Evolutionary conservation across 805 yeast species (phyloP).

Genomic region (Grigorovia transvaalensis): DNA sequence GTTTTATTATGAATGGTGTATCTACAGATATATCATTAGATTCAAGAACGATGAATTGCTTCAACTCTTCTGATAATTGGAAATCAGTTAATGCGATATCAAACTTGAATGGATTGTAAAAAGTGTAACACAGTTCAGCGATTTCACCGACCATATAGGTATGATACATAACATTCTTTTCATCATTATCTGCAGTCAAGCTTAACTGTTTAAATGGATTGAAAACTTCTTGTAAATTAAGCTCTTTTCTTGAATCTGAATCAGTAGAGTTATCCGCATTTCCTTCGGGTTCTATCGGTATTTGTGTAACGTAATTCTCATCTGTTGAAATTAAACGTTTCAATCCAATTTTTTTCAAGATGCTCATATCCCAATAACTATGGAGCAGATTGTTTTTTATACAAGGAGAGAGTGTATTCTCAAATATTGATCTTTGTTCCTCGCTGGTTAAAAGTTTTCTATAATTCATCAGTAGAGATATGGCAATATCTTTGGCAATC

Average conservation of each 20-base stretch:
- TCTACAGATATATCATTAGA: constrained; percentile 8
- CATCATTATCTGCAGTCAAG: constrained; percentile 5
- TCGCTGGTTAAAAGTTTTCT: constrained; percentile 41
- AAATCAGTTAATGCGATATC: constrained; percentile 51
- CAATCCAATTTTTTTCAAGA: constrained; percentile 44
- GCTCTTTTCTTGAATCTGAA: constrained; percentile 5
- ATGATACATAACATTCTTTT: background rate
- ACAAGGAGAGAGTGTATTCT: constrained; percentile 19
- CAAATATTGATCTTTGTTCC: constrained; percentile 43
- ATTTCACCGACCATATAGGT: constrained; percentile 47
- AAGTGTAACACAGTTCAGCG: constrained; percentile 41
- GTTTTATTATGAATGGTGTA: constrained; percentile 28
- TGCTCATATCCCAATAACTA: constrained; percentile 64
- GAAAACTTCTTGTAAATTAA: constrained; percentile 37
- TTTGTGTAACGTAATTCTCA: background rate
- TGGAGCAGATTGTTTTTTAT: constrained; percentile 15
- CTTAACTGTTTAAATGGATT: constrained; percentile 40
- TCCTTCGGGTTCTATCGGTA: background rate
- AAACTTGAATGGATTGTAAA: constrained; percentile 77
- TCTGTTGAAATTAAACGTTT: constrained; percentile 20
- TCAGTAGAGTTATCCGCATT: background rate
- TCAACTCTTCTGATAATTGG: constrained; percentile 27
- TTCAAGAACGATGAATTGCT: constrained; percentile 19
- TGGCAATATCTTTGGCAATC: constrained; percentile 29
- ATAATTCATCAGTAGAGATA: constrained; percentile 46